Conservation (phyloP, 1,284 basidiomycete genomes). For the Golubevia pallescens region DNA sequence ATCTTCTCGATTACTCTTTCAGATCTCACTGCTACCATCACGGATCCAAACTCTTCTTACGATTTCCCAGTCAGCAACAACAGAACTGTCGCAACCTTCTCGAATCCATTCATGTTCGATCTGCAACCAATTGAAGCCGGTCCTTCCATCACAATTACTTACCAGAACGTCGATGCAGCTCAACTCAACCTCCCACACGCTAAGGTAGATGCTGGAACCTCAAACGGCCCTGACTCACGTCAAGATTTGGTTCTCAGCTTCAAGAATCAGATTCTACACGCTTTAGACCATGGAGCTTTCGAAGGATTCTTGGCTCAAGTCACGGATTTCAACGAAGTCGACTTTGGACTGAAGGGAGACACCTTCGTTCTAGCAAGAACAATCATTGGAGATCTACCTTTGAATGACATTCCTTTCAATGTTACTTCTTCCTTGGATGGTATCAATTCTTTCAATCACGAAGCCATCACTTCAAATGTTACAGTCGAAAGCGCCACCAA, state of each 20-base stretch:
- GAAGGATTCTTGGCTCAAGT: constrained; percentile 40
- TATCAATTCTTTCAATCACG: constrained; percentile 43
- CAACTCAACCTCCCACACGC: constrained; percentile 26
- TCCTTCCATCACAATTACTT: constrained; percentile 37
- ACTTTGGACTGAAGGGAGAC: constrained; percentile 34
- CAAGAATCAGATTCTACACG: constrained; percentile 33
- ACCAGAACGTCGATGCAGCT: constrained; percentile 36
- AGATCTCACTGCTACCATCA: constrained; percentile 44
- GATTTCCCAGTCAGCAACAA: constrained; percentile 15
- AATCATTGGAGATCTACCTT: constrained; percentile 52
- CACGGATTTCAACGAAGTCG: constrained; percentile 27
- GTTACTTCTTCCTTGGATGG: constrained; percentile 43
- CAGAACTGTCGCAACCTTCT: constrained; percentile 47
- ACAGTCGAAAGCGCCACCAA: constrained; percentile 26
- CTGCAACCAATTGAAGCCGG: constrained; percentile 38
- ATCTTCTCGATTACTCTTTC: constrained; percentile 53
- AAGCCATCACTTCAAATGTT: constrained; percentile 14
- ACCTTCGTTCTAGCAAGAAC: constrained; percentile 45
- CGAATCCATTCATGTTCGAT: constrained; percentile 56
- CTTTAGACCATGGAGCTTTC: constrained; percentile 38
- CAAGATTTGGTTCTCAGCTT: constrained; percentile 33
- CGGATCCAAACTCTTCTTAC: background rate
- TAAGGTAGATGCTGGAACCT: constrained; percentile 37
- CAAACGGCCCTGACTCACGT: constrained; percentile 39
- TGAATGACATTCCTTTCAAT: constrained; percentile 54